Base-by-base conservation (phyloP, 164 flowering plant species). In the Magnolia kwangsiensis region DNA sequence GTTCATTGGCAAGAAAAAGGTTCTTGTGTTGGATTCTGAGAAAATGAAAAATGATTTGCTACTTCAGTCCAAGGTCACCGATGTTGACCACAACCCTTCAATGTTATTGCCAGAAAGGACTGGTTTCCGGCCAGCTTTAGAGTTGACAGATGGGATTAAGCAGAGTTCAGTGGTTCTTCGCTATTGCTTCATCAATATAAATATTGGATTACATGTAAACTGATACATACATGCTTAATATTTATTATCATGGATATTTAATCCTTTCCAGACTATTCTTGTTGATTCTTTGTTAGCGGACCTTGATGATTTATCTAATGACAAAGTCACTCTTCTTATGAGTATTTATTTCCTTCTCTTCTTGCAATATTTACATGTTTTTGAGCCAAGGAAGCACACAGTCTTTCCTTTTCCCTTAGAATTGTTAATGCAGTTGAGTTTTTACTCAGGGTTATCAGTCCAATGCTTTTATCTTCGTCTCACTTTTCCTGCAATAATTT, bases 281-380 rank as follows among this genome's bases (percentile, higher is more conserved):
- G 91, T 88, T 69, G 98, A 95, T 85, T 91, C 98, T 20, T 95
- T 95, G 75, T 81, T 95, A 75, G 97, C 96, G 14, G 98, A 95
- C 78, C 94, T 95, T 65, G 98, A 92, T 61, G 98, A 95, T 45
- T 83, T 93, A 74, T 95, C 98, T 31, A 98, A 93, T 78, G 89
- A 89, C 83, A 98, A 95, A 81, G 90, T 83, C 8, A 86, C 87
- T 75, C 8, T 77, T 80, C 61, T 73, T 74, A 94, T 31, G 24
- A 23, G 24, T 23, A 23, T 23, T 23, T 23, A 23, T 23, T 23
- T 23, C 24, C 24, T 23, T 23, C 24, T 23, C 24, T 23, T 23
- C 24, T 23, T 23, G 24, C 24, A 23, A 23, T 23, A 23, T 23
- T 23, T 23, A 23, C 1, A 23, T 23, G 24, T 23, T 23, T 23